Percentiles rank a stretch among this genome's conserved stretches.
phyloP scores from a whole-genome alignment of 2,329 filamentous ascomycete species.

The Leptographium radiaticola region DNA sequence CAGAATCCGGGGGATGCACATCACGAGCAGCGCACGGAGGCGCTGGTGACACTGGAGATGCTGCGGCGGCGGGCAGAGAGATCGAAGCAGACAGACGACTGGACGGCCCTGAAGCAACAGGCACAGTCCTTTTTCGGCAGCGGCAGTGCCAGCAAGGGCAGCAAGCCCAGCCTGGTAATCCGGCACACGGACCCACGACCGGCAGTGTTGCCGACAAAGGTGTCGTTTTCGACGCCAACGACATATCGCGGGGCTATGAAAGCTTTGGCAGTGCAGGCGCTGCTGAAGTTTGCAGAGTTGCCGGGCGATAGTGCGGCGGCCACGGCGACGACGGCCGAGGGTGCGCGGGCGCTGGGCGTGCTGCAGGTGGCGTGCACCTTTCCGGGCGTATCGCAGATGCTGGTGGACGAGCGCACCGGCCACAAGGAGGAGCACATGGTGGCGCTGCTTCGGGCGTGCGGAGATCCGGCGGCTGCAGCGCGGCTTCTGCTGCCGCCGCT shows the following conservation, averaged over 20 bases:
- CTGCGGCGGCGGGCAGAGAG: no score
- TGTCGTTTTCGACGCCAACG: neutral
- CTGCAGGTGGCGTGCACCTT: slow-evolving; percentile 6
- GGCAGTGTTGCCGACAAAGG: neutral
- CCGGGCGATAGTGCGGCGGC: neutral
- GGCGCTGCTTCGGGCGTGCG: neutral
- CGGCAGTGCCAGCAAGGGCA: neutral
- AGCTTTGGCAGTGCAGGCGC: neutral
- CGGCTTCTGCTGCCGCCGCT: slow-evolving; percentile 19
- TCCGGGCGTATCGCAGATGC: neutral
- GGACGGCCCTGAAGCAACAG: no score
- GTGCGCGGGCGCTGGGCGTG: neutral
- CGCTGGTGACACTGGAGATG: neutral
- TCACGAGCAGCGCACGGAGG: neutral
- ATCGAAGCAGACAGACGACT: no score
- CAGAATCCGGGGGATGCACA: neutral
- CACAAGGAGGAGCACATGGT: neutral
- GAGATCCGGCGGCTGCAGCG: neutral
- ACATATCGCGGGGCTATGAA: neutral
- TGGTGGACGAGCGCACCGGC: neutral
- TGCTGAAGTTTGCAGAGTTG: neutral
- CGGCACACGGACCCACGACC: neutral
- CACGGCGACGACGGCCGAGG: neutral
- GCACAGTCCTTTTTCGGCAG: neutral
- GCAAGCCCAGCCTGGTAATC: neutral